These are phyloP conservation scores for Syncephalastrum monosporum DNA, from an alignment of 371 early-diverging fungal species.

Conservation along the genomic window DNA sequence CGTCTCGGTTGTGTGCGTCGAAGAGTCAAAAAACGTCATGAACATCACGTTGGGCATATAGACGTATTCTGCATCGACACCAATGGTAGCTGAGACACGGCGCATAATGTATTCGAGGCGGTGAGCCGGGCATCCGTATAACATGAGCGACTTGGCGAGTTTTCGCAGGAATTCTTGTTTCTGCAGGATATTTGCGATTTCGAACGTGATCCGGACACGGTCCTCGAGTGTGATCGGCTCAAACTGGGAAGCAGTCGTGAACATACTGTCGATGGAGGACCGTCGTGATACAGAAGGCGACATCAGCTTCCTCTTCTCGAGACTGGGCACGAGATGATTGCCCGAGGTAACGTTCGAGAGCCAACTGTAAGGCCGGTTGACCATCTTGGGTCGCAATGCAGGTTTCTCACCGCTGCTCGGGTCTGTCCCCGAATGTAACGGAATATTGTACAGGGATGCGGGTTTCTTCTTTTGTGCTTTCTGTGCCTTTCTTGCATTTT, in stretches of 20 bases:
- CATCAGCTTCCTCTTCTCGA: conserved; percentile 32
- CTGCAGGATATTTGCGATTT: conserved; percentile 60
- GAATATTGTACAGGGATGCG: conserved; percentile 27
- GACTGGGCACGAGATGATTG: conserved; percentile 43
- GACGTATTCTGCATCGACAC: conserved; percentile 68
- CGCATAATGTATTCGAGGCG: conserved; percentile 57
- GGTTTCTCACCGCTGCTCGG: not conserved
- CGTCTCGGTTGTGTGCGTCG: conserved; percentile 78
- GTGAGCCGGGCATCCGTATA: conserved; percentile 64
- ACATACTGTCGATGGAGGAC: conserved; percentile 40
- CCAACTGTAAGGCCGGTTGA: conserved; percentile 45
- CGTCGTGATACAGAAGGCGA: conserved; percentile 35
- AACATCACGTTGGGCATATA: conserved; percentile 73
- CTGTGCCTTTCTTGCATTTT: conserved; percentile 13
- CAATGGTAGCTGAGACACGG: conserved; percentile 51
- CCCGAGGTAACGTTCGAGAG: conserved; percentile 37
- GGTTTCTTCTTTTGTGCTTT: conserved; percentile 21
- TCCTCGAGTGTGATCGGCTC: conserved; percentile 57
- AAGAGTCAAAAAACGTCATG: conserved; percentile 69
- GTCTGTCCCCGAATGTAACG: conserved; percentile 14
- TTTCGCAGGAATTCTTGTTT: conserved; percentile 62
- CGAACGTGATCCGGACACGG: conserved; percentile 57
- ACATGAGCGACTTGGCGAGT: conserved; percentile 51
- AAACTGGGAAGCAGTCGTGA: conserved; percentile 49
- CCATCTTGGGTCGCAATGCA: conserved; percentile 26